Evolutionary conservation across 805 yeast species (phyloP), one percentile per base, ranked within the genome.

Genomic region (Metschnikowia gelsemii): DNA sequence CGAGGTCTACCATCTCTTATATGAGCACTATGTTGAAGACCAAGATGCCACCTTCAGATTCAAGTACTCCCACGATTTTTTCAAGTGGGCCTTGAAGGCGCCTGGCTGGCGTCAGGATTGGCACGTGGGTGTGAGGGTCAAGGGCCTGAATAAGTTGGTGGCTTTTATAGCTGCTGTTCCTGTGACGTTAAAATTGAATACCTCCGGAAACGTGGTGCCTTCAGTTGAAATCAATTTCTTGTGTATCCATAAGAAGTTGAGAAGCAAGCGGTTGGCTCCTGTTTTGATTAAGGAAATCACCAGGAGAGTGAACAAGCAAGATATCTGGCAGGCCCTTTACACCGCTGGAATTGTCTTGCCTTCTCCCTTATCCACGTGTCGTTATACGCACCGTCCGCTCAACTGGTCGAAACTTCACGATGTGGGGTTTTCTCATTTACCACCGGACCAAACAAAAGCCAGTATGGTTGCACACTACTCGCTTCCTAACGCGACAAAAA

Each of bases 131-230:
- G 96, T 93, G 12, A 75, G 98, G 28, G 98, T 88, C 21, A 80
- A 79, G 49, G 74, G 72, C 1, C 79, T 86, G 22, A 80, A 82
- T 1, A 84, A 86, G 61, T 72, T 93, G 49, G 90, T 93, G 38
- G 97, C 95, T 0, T 93, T 91, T 57, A 93, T 93, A 54, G 79
- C 91, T 26, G 99, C 95, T 7, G 83, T 89, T 35, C 99, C 99
- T 2, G 73, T 85, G 11, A 73, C 70, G 17, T 67, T 93, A 47
- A 64, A 73, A 35, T 78, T 91, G 26, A 79, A 84, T 46, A 74
- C 72, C 19, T 56, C 64, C 8, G 70, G 73, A 2, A 63, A 57
- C 3, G 51, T 56, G 17, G 63, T 85, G 14, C 70, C 79, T 21
- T 78, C 88, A 38, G 95, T 84, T 18, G 98, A 93, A 59, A 88